phyloP scores from a whole-genome alignment of 2,329 filamentous ascomycete species.

The Nakataea oryzae region DNA sequence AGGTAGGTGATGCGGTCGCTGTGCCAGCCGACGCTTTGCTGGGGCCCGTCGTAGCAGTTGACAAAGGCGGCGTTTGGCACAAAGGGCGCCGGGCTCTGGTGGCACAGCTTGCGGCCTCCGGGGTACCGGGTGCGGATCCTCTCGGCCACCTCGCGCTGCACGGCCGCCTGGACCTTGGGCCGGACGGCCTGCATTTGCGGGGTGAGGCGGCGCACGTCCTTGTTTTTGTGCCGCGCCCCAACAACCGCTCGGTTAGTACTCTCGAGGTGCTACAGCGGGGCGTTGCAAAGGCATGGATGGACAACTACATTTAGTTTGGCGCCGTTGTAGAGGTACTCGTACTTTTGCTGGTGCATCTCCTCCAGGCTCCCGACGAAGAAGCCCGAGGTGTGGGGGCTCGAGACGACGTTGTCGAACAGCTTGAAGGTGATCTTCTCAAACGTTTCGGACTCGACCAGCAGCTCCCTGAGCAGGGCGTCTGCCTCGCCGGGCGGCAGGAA shows the following conservation, averaged over 20 bases:
- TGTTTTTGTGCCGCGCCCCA: neutral
- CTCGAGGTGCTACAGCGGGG: neutral
- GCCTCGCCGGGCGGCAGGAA: constrained; percentile 68
- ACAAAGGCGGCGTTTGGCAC: constrained; percentile 83
- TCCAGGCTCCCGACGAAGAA: constrained; percentile 72
- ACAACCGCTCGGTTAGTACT: neutral
- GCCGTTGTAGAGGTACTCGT: constrained; percentile 20
- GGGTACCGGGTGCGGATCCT: constrained; percentile 63
- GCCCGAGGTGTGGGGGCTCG: constrained; percentile 72
- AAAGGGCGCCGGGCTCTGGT: constrained; percentile 68
- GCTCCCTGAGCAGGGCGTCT: constrained; percentile 61
- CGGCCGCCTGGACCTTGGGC: constrained; percentile 57
- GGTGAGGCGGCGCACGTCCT: constrained; percentile 66
- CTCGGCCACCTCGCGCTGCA: constrained; percentile 66
- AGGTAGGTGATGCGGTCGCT: constrained; percentile 89
- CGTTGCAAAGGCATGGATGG: neutral
- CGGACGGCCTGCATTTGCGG: constrained; percentile 64
- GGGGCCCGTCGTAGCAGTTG: constrained; percentile 80
- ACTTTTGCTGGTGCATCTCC: constrained; percentile 57
- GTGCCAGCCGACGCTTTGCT: constrained; percentile 84
- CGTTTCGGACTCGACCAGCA: constrained; percentile 60
- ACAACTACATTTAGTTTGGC: neutral
- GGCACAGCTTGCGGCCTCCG: constrained; percentile 59
- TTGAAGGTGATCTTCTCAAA: constrained; percentile 67
- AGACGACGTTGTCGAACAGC: constrained; percentile 76